Conservation (phyloP, 257 asterid species). For the Lantana camara region DNA sequence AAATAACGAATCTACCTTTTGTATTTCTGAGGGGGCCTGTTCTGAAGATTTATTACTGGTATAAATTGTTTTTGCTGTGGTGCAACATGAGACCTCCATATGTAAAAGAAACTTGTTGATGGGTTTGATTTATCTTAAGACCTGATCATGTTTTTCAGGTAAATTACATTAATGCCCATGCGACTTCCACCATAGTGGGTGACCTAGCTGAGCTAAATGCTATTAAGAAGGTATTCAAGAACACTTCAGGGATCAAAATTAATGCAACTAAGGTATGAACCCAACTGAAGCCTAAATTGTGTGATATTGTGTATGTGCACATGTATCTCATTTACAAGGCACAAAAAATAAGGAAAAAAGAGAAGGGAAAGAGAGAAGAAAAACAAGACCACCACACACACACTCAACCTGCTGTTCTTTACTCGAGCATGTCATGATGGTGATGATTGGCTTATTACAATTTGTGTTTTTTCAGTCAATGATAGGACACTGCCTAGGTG, state of each 20-base stretch:
- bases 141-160: slow-evolving; percentile 43
- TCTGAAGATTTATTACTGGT: neutral
- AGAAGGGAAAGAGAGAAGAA: no score
- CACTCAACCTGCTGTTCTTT: neutral
- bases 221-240: slow-evolving; percentile 73
- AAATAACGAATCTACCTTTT: neutral
- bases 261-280: slow-evolving; percentile 85
- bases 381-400: neutral
- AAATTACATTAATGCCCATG: slow-evolving; percentile 67
- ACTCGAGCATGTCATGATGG: neutral
- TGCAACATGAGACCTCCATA: neutral
- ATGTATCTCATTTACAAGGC: slow-evolving; percentile 7
- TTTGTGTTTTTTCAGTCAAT: slow-evolving; percentile 58
- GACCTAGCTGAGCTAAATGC: slow-evolving; percentile 66
- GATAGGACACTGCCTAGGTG: no score
- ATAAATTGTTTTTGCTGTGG: slow-evolving; percentile 3
- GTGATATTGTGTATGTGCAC: neutral
- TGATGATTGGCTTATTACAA: slow-evolving; percentile 19
- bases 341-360: no score
- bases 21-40: neutral
- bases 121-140: neutral
- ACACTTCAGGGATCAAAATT: slow-evolving; percentile 57
- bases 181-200: slow-evolving; percentile 63
- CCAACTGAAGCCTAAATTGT: slow-evolving; percentile 10
- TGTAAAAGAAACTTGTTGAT: neutral